These are phyloP conservation scores for Irineochytrium annulatum DNA, from an alignment of 192 early-diverging fungal species.

Conservation along the genomic window DNA sequence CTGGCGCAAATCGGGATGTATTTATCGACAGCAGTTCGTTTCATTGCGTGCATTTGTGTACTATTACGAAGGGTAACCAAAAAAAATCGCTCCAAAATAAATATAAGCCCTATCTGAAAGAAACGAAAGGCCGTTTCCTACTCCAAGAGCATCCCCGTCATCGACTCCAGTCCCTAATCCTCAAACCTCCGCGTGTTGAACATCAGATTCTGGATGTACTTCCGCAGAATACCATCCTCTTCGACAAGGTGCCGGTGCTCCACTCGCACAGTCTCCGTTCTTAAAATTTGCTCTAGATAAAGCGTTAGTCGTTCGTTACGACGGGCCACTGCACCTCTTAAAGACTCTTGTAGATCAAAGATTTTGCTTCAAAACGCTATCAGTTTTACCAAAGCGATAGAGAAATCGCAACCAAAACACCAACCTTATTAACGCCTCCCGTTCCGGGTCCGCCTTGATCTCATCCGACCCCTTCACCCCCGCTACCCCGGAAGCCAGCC, in stretches of 20 bases:
- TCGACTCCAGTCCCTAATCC: not conserved
- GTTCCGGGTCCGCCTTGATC: not conserved
- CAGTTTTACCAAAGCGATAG: not conserved
- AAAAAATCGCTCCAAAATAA: too few species aligned
- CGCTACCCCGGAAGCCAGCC: not conserved
- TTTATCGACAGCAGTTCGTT: too few species aligned
- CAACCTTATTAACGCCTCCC: conserved; percentile 3
- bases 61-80: too few species aligned
- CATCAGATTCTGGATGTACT: conserved; percentile 7
- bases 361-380: not conserved
- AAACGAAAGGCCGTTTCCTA: too few species aligned
- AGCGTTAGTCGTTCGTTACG: not conserved
- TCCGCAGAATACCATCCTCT: conserved; percentile 5
- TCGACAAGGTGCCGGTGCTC: conserved; percentile 3
- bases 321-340: not conserved
- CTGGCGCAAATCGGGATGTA: too few species aligned
- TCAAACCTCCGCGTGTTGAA: not conserved
- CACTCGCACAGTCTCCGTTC: not conserved
- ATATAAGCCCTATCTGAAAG: too few species aligned
- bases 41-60: too few species aligned
- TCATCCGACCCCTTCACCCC: not conserved
- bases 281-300: not conserved
- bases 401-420: not conserved
- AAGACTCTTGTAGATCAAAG: not conserved
- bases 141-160: too few species aligned